Evolutionary conservation across 2,329 filamentous ascomycete species (phyloP).

Genomic region (Phialocephala sp.): DNA sequence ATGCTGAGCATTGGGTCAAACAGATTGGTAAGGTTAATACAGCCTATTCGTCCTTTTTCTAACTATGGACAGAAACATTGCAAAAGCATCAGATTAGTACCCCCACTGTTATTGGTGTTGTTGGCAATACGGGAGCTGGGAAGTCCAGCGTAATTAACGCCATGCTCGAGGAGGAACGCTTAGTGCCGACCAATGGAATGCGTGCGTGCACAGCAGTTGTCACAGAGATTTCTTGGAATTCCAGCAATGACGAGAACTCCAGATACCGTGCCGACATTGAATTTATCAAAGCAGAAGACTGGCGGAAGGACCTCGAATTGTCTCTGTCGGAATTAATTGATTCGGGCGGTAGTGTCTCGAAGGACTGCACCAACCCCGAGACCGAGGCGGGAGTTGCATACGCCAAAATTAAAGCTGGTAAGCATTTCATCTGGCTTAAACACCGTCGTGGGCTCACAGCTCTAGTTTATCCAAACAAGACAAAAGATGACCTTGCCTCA

Average conservation of each 20-base stretch:
- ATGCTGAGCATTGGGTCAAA: constrained; percentile 37
- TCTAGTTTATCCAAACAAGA: constrained; percentile 50
- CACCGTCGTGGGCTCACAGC: not conserved
- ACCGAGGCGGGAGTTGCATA: constrained; percentile 12
- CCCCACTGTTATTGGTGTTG: constrained; percentile 37
- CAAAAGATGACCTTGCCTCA: constrained; percentile 45
- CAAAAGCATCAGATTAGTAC: constrained; percentile 34
- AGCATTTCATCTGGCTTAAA: constrained; percentile 1
- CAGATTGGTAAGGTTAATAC: constrained; percentile 32
- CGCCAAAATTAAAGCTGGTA: constrained; percentile 15
- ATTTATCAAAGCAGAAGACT: constrained; percentile 32
- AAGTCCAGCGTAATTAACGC: constrained; percentile 39
- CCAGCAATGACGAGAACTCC: constrained; percentile 41
- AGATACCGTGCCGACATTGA: constrained; percentile 52
- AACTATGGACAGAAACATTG: constrained; percentile 23
- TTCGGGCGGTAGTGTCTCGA: constrained; percentile 14
- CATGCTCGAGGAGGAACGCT: constrained; percentile 53
- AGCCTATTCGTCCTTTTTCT: not conserved
- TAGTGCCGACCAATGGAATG: constrained; percentile 48
- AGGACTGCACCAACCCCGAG: not conserved
- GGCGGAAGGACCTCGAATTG: constrained; percentile 32
- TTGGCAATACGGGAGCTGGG: constrained; percentile 39
- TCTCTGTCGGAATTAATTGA: constrained; percentile 28
- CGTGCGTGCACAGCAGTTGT: constrained; percentile 54
- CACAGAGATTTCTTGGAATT: constrained; percentile 53